Evolutionary conservation across 2,329 filamentous ascomycete genomes (phyloP), one percentile per base, ranked within the genome.

Genomic region (Ophiostoma piceae): DNA sequence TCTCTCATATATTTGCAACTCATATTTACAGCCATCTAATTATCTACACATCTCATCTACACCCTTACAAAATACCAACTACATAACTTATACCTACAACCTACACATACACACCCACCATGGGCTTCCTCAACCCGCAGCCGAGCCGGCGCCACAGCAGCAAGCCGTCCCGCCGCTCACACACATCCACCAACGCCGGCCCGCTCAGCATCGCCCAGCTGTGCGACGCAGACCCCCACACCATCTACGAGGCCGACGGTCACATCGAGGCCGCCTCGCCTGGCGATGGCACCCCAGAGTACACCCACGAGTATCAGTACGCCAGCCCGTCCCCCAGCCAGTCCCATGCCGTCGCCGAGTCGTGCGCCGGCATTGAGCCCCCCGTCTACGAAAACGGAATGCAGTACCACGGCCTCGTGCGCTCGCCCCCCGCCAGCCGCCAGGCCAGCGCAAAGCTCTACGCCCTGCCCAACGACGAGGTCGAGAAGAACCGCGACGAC

Each of bases 401-500:
- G 54, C 75, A 79, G 67, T 81, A 79, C 70, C 79, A 80, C 69
- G 76, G 77, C 22, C 80, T 76, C 71, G 76, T 75, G 67, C 67
- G 69, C 32, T 68, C 69, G 19, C 69, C 57, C 16, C 54, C 54
- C 2, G 54, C n/a, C 7, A n/a, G 51, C 54, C 69, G 54, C n/a
- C 76, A 76, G 41, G 77, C 37, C 51, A 66, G 64, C 22, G 60
- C 37, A 66, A 71, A 70, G 66, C 71, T 73, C 37, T 74, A 74
- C 22, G 75, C 77, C 6, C 75, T 80, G 62, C 79, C 79, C 47
- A 81, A 80, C 74, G 79, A 80, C 73, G 79, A 80, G 73, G 73
- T 75, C 7, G 79, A 81, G 75, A 78, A 80, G 76, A 77, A 79
- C 72, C 77, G 79, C 35, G 79, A 80, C 73, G 79, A 80, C 68